A percentile compares a stretch with the other conserved stretches of the same genome.
These are phyloP conservation scores for Saitozyma podzolica DNA, from an alignment of 768 basidiomycete species.

Conservation along the genomic window DNA sequence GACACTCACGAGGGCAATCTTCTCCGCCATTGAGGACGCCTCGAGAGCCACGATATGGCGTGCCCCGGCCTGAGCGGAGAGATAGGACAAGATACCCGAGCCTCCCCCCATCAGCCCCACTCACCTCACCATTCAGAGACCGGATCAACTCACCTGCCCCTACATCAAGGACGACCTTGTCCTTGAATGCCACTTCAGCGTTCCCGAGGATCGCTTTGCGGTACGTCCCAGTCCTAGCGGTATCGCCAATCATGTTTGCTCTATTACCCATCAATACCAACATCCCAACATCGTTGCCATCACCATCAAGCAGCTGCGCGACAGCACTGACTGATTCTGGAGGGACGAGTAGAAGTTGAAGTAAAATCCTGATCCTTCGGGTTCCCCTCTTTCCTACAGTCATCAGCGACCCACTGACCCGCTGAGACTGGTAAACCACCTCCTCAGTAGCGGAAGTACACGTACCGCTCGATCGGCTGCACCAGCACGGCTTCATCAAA, in stretches of 20 bases:
- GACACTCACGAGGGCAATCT: slow-evolving; percentile 45
- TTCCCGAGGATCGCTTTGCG: slow-evolving; percentile 50
- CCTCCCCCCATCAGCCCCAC: slow-evolving; percentile 20
- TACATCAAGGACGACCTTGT: slow-evolving; percentile 46
- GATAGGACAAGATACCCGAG: slow-evolving; percentile 48
- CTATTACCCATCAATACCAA: slow-evolving; percentile 14
- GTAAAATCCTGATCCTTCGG: slow-evolving; percentile 46
- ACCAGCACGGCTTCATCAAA: not conserved
- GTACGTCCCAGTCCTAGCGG: slow-evolving; percentile 47
- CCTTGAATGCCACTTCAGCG: slow-evolving; percentile 43
- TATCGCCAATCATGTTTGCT: slow-evolving; percentile 52
- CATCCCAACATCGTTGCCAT: no score
- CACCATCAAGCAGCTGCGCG: not conserved
- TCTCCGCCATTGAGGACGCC: slow-evolving; percentile 51
- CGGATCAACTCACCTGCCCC: slow-evolving; percentile 42
- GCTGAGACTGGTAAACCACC: no score
- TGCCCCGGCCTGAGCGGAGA: slow-evolving; percentile 52
- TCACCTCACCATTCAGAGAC: not conserved
- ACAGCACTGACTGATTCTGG: slow-evolving; percentile 41
- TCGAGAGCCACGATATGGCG: slow-evolving; percentile 48
- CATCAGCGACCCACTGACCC: not conserved
- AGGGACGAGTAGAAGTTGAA: slow-evolving; percentile 48
- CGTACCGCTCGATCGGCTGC: not conserved
- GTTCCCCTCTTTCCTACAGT: slow-evolving; percentile 14
- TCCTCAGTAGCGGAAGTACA: not conserved